Percentiles rank a stretch among this genome's conserved stretches.
These are phyloP conservation scores for Nematocida ironsii DNA, from an alignment of 371 early-diverging fungal genomes.

Conservation along the genomic window DNA sequence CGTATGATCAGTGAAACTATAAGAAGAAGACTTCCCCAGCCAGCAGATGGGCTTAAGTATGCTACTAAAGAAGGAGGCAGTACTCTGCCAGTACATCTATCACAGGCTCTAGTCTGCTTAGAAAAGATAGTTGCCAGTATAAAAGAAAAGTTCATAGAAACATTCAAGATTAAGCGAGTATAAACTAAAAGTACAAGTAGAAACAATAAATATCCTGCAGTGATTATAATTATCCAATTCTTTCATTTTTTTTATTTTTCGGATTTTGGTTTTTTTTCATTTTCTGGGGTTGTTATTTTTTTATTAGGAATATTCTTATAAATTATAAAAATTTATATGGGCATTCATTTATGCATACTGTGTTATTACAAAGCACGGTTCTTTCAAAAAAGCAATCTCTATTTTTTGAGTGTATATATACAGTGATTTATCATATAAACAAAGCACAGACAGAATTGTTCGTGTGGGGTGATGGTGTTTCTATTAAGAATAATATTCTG, in stretches of 20 bases:
- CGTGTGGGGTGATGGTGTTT: too few species aligned
- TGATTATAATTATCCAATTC: background rate
- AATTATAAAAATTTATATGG: too few species aligned
- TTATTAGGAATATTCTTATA: background rate
- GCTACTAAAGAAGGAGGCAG: background rate
- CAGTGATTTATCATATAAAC: too few species aligned
- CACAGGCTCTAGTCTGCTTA: background rate
- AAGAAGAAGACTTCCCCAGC: background rate
- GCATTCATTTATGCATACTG: too few species aligned
- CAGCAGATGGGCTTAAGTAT: background rate
- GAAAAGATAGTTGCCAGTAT: background rate
- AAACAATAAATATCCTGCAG: background rate
- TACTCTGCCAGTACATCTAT: background rate
- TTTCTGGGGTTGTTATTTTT: background rate
- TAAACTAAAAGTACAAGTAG: background rate
- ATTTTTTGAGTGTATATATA: too few species aligned
- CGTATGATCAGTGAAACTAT: constrained; percentile 4
- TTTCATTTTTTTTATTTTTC: too few species aligned
- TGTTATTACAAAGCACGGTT: too few species aligned
- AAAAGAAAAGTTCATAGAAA: background rate
- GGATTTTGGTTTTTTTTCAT: background rate
- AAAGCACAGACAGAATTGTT: too few species aligned
- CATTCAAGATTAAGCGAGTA: background rate
- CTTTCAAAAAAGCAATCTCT: too few species aligned
- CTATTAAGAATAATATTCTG: background rate